phyloP scores from a whole-genome alignment of 2,329 filamentous ascomycete genomes.

The Macrophomina tecta region DNA sequence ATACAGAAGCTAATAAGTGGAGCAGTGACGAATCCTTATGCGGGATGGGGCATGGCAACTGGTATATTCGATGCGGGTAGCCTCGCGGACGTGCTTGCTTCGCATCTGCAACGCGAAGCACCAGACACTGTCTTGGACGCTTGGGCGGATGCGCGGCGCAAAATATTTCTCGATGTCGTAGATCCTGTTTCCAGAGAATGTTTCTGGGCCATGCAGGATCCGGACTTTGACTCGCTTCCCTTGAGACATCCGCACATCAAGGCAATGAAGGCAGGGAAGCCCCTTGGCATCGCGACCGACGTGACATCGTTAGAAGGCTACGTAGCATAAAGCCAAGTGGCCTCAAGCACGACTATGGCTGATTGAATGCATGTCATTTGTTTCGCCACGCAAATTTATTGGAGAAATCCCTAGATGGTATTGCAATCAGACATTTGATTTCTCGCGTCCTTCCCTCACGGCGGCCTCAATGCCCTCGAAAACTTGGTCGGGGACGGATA shows the following conservation, averaged over 20 bases:
- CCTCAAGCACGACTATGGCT: too few species aligned
- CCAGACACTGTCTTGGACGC: conserved; percentile 39
- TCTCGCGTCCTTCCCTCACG: not conserved
- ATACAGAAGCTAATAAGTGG: not conserved
- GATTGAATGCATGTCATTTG: not conserved
- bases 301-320: conserved; percentile 34
- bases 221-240: conserved; percentile 36
- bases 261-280: conserved; percentile 40
- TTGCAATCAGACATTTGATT: not conserved
- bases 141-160: conserved; percentile 43
- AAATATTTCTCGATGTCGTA: conserved; percentile 44
- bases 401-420: too few species aligned
- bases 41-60: conserved; percentile 42
- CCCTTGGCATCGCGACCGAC: conserved; percentile 38
- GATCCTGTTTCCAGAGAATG: conserved; percentile 34
- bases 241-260: conserved; percentile 34
- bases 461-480: conserved; percentile 9
- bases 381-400: too few species aligned
- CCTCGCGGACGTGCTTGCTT: conserved; percentile 38
- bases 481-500: conserved; percentile 9
- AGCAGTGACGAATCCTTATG: conserved; percentile 46
- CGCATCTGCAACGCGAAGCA: conserved; percentile 34
- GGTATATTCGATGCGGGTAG: conserved; percentile 44
- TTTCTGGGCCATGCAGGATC: conserved; percentile 32
- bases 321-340: conserved; percentile 32